A percentile compares a stretch with the other conserved stretches of the same genome.
These are phyloP conservation scores for Chlorella sorokiniana DNA, from an alignment of 139 green algal species.

Conservation along the genomic window DNA sequence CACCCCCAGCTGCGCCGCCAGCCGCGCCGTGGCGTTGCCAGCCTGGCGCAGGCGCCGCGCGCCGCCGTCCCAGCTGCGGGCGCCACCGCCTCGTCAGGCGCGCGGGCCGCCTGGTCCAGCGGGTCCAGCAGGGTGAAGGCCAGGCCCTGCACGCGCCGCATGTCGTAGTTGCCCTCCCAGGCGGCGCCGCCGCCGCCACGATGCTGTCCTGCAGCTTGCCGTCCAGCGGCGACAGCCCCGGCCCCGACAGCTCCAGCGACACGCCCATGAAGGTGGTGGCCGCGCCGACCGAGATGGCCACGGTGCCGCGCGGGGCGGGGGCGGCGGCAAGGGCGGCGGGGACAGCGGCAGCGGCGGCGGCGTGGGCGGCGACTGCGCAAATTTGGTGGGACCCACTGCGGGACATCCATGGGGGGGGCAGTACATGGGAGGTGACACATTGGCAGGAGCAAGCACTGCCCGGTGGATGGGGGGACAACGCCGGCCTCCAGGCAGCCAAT, in stretches of 20 bases:
- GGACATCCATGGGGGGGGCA: background rate
- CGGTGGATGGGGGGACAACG: too few relatives aligned
- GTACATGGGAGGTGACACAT: background rate
- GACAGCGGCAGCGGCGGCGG: constrained; percentile 3
- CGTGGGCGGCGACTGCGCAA: background rate
- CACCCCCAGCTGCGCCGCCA: constrained; percentile 7
- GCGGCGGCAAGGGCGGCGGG: constrained; percentile 6
- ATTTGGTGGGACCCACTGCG: constrained; percentile 2
- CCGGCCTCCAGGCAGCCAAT: too few relatives aligned
- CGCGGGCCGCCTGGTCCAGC: background rate
- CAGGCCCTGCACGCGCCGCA: background rate
- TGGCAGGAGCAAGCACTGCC: too few relatives aligned
- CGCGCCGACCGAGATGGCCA: background rate
- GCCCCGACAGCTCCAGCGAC: background rate
- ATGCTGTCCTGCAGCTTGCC: constrained; percentile 3
- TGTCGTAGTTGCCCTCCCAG: background rate
- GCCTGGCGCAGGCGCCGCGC: too few relatives aligned
- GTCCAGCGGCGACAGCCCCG: background rate
- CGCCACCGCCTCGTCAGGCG: too few relatives aligned
- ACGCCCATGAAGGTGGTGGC: background rate
- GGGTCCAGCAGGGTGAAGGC: background rate
- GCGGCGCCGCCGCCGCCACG: background rate
- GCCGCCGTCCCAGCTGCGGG: too few relatives aligned
- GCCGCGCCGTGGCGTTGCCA: background rate
- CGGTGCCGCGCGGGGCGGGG: background rate